Evolutionary conservation across 352 stramenopile species (phyloP), one percentile per base, ranked within the genome.

Genomic region (Peronospora destructor): DNA sequence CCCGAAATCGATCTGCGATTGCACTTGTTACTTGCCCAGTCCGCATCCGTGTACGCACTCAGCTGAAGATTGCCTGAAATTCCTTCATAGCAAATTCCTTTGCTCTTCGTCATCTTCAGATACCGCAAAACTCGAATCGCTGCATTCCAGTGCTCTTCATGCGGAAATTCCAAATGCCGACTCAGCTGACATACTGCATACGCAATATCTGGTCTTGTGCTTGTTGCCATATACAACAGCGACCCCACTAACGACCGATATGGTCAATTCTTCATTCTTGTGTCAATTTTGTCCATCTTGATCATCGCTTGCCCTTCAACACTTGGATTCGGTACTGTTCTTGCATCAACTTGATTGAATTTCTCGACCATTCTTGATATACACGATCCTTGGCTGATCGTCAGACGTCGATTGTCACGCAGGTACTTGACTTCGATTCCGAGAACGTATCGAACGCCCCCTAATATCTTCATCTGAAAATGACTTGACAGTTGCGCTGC

Each of bases 321-420:
- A 23, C 4, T 13, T 6, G 36, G 16, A 42, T 42, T 42, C 1
- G 2, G 2, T 26, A 42, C 16, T 28, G 36, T 8, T 12, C 21
- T 42, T 7, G 36, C 2, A 12, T 28, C 16, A 13, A n/a, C 4
- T 12, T 28, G 36, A 42, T 26, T n/a, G 11, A 25, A 42, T n/a
- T 42, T 42, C 4, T 42, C 36, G 4, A 42, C 3, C 36, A 42
- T 42, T 12, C 35, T 40, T n/a, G n/a, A n/a, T n/a, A n/a, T n/a
- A n/a, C n/a, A n/a, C n/a, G n/a, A n/a, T n/a, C n/a, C n/a, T n/a
- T n/a, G n/a, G n/a, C n/a, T n/a, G n/a, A n/a, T n/a, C n/a, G n/a
- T n/a, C n/a, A n/a, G n/a, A n/a, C n/a, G n/a, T n/a, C n/a, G n/a
- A n/a, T n/a, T n/a, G n/a, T n/a, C n/a, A n/a, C n/a, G n/a, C n/a